Evolutionary conservation across 345 rosid species (phyloP), one percentile per base, ranked within the genome.

Genomic region (Orychophragmus violaceus): DNA sequence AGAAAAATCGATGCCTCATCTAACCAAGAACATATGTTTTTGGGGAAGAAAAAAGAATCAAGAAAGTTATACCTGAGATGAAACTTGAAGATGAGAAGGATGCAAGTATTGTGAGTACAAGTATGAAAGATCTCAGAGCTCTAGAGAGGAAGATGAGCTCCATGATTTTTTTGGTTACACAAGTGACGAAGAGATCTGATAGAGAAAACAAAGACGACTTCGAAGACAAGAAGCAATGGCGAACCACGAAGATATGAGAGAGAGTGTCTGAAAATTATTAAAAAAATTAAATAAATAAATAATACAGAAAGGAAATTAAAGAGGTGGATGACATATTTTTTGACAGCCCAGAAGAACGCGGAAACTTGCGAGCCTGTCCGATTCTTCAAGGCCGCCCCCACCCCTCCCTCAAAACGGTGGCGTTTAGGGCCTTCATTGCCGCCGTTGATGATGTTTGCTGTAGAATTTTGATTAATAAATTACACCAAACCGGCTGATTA

Each of bases 341-440:
- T 22, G 53, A 48, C 56, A 62, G 67, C 67, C 67, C 46, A 62
- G 42, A 44, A 17, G 54, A 61, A 61, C 66, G 66, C 66, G 66
- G 66, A 44, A 61, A 62, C 55, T 44, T 62, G 66, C 66, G 54
- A 24, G 5, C 51, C 63, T 59, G 64, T 41, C 64, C 27, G 35
- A 25, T 59, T 59, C 3, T 41, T 10, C 16, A 12, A 16, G 17
- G 39, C 39, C 39, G 36, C 14, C 24, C 22, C n/a, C 14, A 5
- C 21, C 10, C 9, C n/a, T n/a, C n/a, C n/a, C n/a, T n/a, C n/a
- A n/a, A 41, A 39, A 41, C 46, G 46, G 9, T 2, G 19, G 8
- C 19, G 46, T 41, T 41, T 5, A n/a, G 16, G 4, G 45, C 8
- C 48, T 14, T 16, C 23, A 45, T 46, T 19, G n/a, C 13, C 13